Base-by-base conservation (phyloP, 148 eudicot species). In the Rhododendron kiyosumense region DNA sequence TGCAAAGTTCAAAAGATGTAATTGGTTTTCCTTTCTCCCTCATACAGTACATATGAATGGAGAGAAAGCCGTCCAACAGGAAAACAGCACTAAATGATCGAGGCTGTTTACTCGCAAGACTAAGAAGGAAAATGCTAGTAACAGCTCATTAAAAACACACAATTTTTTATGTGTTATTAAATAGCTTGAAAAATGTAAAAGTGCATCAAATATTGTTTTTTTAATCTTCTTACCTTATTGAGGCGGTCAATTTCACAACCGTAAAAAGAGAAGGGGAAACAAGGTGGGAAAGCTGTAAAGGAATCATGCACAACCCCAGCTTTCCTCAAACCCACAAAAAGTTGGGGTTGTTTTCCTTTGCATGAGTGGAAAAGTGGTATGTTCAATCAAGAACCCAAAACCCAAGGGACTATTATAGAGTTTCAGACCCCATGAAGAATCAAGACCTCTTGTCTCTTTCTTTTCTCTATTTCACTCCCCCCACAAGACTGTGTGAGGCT, bases 381-480 rank as follows among this genome's bases (percentile, higher is more conserved):
- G 86, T 88, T 85, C 63, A 81, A 88, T 86, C 87, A 88, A 86
- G 84, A 87, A 83, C 85, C 83, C 90, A 90, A 83, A 85, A 83
- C 86, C 90, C 91, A 88, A 91, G 89, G 85, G 86, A 83, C 90
- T 88, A 22, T 88, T 88, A 22, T 88, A 88, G 88, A 89, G 77
- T 63, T 46, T 71, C 43, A 85, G 67, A 73, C 71, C 78, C 41
- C 83, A 84, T 87, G 80, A 85, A 76, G 85, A 86, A 86, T 78
- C 86, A 83, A 83, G 63, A 86, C 69, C 43, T 18, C 43, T 41
- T 82, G 14, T 38, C 45, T 52, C 67, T 28, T 8, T 17, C 82
- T 79, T 6, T 51, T 74, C 76, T 34, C 22, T 32, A 86, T 13
- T 32, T 79, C 78, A 78, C 59, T 79, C 82, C 36, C 28, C 28